Evolutionary conservation across 805 yeast genomes (phyloP).

Genomic region (Candida sonorensis): DNA sequence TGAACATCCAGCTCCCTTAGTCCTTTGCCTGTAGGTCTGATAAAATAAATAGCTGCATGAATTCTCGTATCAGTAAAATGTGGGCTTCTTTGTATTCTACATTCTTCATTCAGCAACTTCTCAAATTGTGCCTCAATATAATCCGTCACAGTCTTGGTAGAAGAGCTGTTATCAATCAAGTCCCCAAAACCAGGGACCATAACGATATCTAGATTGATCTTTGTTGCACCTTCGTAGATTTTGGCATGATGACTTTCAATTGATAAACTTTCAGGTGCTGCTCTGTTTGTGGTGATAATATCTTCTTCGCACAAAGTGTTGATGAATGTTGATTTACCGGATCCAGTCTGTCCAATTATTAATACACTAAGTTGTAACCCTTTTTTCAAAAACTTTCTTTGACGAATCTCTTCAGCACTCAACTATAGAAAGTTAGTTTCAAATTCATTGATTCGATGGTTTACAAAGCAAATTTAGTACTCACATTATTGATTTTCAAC

Average conservation of each 20-base stretch:
- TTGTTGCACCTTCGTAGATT: constrained; percentile 40
- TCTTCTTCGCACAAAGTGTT: constrained; percentile 66
- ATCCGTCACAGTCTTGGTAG: constrained; percentile 54
- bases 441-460: too few species aligned
- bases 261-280: constrained; percentile 24
- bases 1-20: constrained; percentile 63
- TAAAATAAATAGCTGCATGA: constrained; percentile 80
- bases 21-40: constrained; percentile 63
- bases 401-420: constrained; percentile 29
- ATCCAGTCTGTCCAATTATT: constrained; percentile 50
- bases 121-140: constrained; percentile 74
- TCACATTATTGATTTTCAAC: constrained; percentile 14
- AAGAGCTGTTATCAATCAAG: constrained; percentile 51
- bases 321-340: constrained; percentile 49
- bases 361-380: constrained; percentile 42
- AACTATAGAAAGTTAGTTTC: too few species aligned
- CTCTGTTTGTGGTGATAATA: constrained; percentile 34
- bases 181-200: constrained; percentile 71
- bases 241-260: constrained; percentile 27
- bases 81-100: constrained; percentile 42
- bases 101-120: constrained; percentile 66
- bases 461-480: constrained; percentile 2
- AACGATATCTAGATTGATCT: constrained; percentile 55
- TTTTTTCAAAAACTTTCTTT: constrained; percentile 42
- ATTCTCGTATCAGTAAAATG: constrained; percentile 57